Conservation (phyloP, 306 rosid species). For the Ammopiptanthus mongolicus region DNA sequence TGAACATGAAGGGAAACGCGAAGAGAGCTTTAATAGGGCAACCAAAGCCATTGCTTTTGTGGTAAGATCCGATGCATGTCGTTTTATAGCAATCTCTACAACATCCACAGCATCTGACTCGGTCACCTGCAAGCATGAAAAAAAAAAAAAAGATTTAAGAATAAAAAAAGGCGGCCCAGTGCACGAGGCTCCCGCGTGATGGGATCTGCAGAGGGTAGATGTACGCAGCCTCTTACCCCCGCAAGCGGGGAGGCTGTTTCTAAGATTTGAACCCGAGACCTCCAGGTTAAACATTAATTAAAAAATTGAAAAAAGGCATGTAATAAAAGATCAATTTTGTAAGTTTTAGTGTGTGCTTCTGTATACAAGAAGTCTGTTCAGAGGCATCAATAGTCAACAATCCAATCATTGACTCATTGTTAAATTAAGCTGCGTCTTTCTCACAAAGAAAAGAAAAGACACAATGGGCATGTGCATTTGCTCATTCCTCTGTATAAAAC, state of each 20-base stretch:
- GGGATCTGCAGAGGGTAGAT: too few relatives aligned
- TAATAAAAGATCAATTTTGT: neutral
- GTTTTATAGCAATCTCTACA: constrained; percentile 65
- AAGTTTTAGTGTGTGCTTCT: neutral
- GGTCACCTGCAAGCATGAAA: constrained; percentile 60
- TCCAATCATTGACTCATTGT: constrained; percentile 9
- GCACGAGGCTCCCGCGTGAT: too few relatives aligned
- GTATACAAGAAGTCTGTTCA: neutral
- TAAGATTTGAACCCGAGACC: too few relatives aligned
- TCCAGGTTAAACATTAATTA: neutral
- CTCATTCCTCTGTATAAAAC: constrained; percentile 11
- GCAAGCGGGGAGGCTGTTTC: too few relatives aligned
- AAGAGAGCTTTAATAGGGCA: constrained; percentile 87
- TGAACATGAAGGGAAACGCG: constrained; percentile 94
- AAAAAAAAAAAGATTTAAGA: neutral
- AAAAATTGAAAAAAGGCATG: neutral
- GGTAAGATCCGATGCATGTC: constrained; percentile 66
- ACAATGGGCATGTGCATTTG: neutral
- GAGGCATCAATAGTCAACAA: constrained; percentile 7
- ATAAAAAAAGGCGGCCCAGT: too few relatives aligned
- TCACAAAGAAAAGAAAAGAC: neutral
- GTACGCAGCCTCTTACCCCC: too few relatives aligned
- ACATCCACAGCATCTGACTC: constrained; percentile 84
- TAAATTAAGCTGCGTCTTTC: neutral
- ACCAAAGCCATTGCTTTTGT: constrained; percentile 90